Percentiles rank a stretch among this genome's conserved stretches.
phyloP scores from a whole-genome alignment of 2,329 filamentous ascomycete species.

The Colletotrichum phormii region DNA sequence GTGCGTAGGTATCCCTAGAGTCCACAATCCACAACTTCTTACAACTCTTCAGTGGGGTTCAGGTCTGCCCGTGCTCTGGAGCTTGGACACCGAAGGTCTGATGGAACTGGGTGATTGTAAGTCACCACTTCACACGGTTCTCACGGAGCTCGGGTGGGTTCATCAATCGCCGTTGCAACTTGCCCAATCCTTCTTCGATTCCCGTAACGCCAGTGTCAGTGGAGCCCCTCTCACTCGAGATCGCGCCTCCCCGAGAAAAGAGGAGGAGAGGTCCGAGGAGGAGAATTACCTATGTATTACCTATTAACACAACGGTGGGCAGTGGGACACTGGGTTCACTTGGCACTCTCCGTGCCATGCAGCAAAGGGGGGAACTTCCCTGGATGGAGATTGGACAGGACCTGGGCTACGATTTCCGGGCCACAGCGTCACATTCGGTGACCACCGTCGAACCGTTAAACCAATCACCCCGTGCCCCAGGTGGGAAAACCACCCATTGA shows the following conservation, averaged over 20 bases:
- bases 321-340: not conserved
- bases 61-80: not conserved
- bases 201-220: not conserved
- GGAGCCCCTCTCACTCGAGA: not conserved
- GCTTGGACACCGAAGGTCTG: not conserved
- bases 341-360: not conserved
- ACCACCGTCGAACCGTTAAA: not conserved
- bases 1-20: not conserved
- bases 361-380: not conserved
- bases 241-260: not conserved
- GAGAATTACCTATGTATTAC: not conserved
- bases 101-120: not conserved
- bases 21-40: not conserved
- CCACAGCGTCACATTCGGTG: not conserved
- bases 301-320: not conserved
- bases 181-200: not conserved
- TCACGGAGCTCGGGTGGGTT: not conserved
- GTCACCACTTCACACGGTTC: not conserved
- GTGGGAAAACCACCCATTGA: not conserved
- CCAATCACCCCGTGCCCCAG: not conserved
- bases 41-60: not conserved
- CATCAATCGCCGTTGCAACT: not conserved
- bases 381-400: not conserved
- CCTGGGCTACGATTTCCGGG: not conserved
- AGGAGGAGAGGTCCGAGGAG: not conserved